phyloP scores from a whole-genome alignment of 495 filamentous ascomycete species.

The Daldinia concentrica region DNA sequence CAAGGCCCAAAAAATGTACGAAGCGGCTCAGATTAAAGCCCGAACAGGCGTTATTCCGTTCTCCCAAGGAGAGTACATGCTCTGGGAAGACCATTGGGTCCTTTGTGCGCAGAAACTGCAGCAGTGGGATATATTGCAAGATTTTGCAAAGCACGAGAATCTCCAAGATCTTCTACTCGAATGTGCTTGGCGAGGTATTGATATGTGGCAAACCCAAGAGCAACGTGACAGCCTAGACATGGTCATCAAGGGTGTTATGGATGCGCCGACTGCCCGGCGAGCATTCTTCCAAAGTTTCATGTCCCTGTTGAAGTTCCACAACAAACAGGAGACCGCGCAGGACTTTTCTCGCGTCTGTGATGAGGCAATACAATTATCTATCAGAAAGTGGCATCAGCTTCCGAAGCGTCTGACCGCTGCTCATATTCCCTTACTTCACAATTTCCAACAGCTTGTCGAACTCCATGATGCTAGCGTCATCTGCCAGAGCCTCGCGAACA shows the following conservation, averaged over 20 bases:
- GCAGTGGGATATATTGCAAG: slow-evolving; percentile 96
- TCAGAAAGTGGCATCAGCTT: slow-evolving; percentile 97
- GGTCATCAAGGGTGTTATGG: slow-evolving; percentile 93
- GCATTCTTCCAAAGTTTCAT: slow-evolving; percentile 99
- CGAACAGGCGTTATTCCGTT: slow-evolving; percentile 92
- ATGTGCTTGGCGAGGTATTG: slow-evolving; percentile 90
- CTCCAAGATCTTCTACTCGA: slow-evolving; percentile 97
- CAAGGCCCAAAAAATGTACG: slow-evolving; percentile 94
- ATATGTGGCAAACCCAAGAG: slow-evolving; percentile 86
- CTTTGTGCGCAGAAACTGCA: slow-evolving; percentile 97
- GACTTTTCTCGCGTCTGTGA: slow-evolving; percentile 93
- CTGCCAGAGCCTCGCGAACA: slow-evolving; percentile 84
- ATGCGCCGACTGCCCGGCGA: slow-evolving; percentile 91
- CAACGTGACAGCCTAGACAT: slow-evolving; percentile 89
- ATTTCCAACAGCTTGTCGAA: slow-evolving; percentile 98
- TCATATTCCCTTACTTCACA: slow-evolving; percentile 93
- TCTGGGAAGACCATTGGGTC: slow-evolving; percentile 99
- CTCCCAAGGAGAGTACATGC: slow-evolving; percentile 95
- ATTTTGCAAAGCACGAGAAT: slow-evolving; percentile 99
- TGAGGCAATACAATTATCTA: slow-evolving; percentile 94
- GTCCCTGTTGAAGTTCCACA: slow-evolving; percentile 90
- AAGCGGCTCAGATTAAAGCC: slow-evolving; percentile 95
- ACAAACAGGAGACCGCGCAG: slow-evolving; percentile 78
- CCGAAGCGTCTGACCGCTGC: slow-evolving; percentile 93
- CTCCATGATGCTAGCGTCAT: slow-evolving; percentile 98